These are phyloP conservation scores for Eimeria mitis DNA, from an alignment of 169 alveolate species.

Conservation along the genomic window DNA sequence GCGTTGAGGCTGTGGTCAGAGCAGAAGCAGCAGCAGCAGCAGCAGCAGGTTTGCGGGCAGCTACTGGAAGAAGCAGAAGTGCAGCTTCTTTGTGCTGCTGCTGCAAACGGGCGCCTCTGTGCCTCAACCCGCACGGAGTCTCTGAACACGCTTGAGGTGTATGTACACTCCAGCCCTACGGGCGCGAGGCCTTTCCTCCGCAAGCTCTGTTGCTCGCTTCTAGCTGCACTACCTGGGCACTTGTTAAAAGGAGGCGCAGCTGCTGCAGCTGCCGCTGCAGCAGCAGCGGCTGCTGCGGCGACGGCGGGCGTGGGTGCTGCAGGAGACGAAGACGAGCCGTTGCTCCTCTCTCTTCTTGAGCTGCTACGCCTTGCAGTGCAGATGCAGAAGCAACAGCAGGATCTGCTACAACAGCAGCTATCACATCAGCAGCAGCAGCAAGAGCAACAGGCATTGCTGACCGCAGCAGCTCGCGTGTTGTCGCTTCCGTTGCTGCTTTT, in stretches of 20 bases:
- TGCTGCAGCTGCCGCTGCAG: slow-evolving; percentile 66
- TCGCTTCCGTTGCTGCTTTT: slow-evolving; percentile 69
- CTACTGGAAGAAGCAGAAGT: slow-evolving; percentile 41
- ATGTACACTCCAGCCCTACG: slow-evolving; percentile 43
- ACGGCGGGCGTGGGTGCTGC: background rate
- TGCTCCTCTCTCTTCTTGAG: slow-evolving; percentile 51
- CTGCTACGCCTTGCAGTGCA: slow-evolving; percentile 53
- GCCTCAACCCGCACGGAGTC: slow-evolving; percentile 57
- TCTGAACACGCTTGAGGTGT: slow-evolving; percentile 31
- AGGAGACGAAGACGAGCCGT: background rate
- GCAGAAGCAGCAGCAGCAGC: slow-evolving; percentile 12
- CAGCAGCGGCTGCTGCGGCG: slow-evolving; percentile 20
- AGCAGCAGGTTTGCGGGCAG: slow-evolving; percentile 18
- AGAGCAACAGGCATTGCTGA: slow-evolving; percentile 25
- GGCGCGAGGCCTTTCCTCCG: slow-evolving; percentile 58
- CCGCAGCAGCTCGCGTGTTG: slow-evolving; percentile 35
- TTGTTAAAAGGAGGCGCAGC: slow-evolving; percentile 15
- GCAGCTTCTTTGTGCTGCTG: slow-evolving; percentile 60
- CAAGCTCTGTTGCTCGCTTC: slow-evolving; percentile 1
- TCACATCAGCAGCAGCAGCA: background rate
- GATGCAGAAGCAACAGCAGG: slow-evolving; percentile 44
- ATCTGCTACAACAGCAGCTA: background rate
- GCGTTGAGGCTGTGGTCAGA: slow-evolving; percentile 42
- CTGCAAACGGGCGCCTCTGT: slow-evolving; percentile 44
- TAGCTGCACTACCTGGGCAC: background rate